Evolutionary conservation across 2,329 filamentous ascomycete species (phyloP).

Genomic region (Ustulina deusta): DNA sequence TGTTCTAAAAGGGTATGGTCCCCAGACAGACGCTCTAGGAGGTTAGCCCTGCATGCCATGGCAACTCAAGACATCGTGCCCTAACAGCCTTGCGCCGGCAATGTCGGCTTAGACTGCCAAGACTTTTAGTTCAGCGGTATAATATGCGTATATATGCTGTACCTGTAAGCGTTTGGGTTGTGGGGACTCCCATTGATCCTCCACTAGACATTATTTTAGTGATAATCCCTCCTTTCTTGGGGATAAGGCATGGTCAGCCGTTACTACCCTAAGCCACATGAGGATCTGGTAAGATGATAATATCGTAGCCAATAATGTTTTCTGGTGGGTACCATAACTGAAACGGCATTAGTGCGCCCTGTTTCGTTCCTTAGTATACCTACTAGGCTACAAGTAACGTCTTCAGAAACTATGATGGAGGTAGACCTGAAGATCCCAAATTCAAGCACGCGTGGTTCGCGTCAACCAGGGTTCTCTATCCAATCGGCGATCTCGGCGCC

Average conservation of each 20-base stretch:
- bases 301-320: not conserved
- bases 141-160: too few relatives aligned
- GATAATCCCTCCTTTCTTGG: not conserved
- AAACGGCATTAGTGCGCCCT: conserved; percentile 6
- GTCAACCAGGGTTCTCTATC: not conserved
- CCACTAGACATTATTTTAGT: not conserved
- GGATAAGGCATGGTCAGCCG: not conserved
- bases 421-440: conserved; percentile 16
- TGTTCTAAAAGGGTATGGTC: not conserved
- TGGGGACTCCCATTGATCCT: conserved; percentile 8
- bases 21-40: not conserved
- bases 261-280: not conserved
- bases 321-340: not conserved
- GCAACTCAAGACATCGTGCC: not conserved
- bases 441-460: not conserved
- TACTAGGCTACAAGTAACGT: too few relatives aligned
- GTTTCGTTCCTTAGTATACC: not conserved
- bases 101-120: conserved; percentile 8
- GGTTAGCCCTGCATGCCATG: not conserved
- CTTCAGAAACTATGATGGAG: not conserved
- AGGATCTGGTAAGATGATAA: not conserved
- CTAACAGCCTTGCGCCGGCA: not conserved
- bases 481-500: conserved; percentile 5
- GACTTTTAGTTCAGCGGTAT: not conserved
- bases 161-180: not conserved